Base-by-base conservation (phyloP, 108 stramenopile species). In the Discostella pseudostelligera region DNA sequence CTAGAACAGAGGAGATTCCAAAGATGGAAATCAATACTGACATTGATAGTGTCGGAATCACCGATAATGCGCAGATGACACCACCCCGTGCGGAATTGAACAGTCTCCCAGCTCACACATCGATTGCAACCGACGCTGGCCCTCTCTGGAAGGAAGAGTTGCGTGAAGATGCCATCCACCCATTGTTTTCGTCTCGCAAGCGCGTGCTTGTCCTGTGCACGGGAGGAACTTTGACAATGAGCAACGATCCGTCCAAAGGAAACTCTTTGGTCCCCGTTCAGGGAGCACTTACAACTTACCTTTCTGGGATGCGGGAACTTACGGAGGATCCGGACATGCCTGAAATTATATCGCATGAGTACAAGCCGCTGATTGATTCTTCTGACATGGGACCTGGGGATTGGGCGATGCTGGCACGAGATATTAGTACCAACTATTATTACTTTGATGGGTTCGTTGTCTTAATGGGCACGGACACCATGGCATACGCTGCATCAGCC, bases 391-490 rank as follows among this genome's bases (percentile, higher is more conserved):
- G 86, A 3, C 96, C 97, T 26, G 81, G 74, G 6, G 92, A 99
- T 75, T 99, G 99, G 99, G 82, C 70, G 28, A 39, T 70, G 8
- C 71, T 99, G 14, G 72, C 78, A 11, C 63, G 56, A 12, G 74
- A 80, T 26, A 76, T 76, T 6, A 70, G 70, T 53, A 74, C 78
- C 16, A 89, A 95, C 54, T 95, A 97, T 75, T 67, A 76, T 26
- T 63, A 93, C 61, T 96, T 94, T 74, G 95, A 96, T 76, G 97
- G 97, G 8, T 99, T 99, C 56, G 97, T 99, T 11, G 90, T 99
- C 8, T 57, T 97, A 32, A 92, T 78, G 75, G 98, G 98, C 24
- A 99, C 97, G 0, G 99, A 99, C 80, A 99, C 99, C 0, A 97
- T 99, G 97, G 95, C 97, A 19, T 99, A 97, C 79, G 62, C 87